These are phyloP conservation scores for Arctostaphylos glauca DNA, from an alignment of 148 eudicot species.

Conservation along the genomic window DNA sequence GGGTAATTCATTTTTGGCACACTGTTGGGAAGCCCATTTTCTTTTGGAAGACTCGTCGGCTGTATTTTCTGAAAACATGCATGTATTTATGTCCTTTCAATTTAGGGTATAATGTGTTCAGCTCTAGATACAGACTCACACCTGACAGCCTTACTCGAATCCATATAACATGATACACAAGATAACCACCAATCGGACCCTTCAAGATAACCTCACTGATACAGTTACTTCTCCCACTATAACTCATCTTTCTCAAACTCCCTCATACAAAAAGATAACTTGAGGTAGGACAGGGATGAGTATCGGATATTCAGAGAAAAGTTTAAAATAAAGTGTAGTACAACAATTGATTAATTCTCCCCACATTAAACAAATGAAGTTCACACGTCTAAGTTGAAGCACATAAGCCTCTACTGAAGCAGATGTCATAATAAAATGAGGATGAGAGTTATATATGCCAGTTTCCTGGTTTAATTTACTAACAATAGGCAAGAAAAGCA, in stretches of 20 bases:
- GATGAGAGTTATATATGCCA: background rate
- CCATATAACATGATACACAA: background rate
- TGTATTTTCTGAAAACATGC: background rate
- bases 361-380: background rate
- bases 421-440: background rate
- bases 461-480: background rate
- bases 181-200: background rate
- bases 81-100: background rate
- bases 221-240: background rate
- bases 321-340: background rate
- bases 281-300: background rate
- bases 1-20: background rate
- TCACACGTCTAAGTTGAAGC: background rate
- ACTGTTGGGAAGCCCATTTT: background rate
- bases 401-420: background rate
- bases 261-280: background rate
- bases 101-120: background rate
- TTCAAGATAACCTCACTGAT: background rate
- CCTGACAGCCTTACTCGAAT: background rate
- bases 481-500: background rate
- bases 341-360: background rate
- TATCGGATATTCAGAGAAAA: background rate
- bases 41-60: background rate
- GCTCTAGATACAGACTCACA: background rate
- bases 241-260: background rate